These are phyloP conservation scores for Calonectria ilicicola DNA, from an alignment of 2,329 filamentous ascomycete genomes.

Conservation along the genomic window DNA sequence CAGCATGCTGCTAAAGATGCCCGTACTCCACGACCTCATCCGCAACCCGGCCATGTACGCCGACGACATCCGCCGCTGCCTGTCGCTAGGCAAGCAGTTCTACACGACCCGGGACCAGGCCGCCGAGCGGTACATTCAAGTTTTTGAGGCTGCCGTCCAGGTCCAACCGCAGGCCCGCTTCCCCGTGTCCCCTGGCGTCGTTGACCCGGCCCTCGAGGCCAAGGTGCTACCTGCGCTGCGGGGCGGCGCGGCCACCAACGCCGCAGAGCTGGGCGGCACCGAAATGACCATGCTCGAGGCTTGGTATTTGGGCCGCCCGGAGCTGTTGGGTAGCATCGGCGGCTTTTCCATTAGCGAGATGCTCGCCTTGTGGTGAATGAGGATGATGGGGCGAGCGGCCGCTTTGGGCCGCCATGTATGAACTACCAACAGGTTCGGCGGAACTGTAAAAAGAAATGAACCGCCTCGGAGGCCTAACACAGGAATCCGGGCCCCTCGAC, in stretches of 20 bases:
- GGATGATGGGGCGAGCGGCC: conserved; percentile 8
- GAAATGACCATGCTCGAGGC: conserved; percentile 38
- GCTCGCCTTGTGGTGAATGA: conserved; percentile 36
- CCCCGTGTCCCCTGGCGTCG: conserved; percentile 18
- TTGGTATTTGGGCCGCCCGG: conserved; percentile 35
- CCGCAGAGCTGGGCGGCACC: conserved; percentile 10
- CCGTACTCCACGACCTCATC: conserved; percentile 34
- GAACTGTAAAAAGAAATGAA: not conserved
- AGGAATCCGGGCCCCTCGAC: not conserved
- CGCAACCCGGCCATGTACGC: conserved; percentile 31
- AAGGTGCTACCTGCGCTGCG: conserved; percentile 10
- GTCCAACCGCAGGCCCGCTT: conserved; percentile 31
- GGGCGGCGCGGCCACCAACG: not conserved
- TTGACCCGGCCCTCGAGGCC: conserved; percentile 38
- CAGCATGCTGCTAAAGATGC: conserved; percentile 35
- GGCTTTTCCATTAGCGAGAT: conserved; percentile 33
- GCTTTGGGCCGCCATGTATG: not conserved
- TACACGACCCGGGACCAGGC: conserved; percentile 19
- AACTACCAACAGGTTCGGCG: not conserved
- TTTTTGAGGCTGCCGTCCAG: conserved; percentile 33
- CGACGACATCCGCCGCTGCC: conserved; percentile 37
- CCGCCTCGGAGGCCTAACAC: not conserved
- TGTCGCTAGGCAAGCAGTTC: conserved; percentile 36
- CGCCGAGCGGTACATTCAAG: conserved; percentile 33
- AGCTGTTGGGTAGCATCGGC: conserved; percentile 11